Evolutionary conservation across 2,329 filamentous ascomycete genomes (phyloP).

Genomic region (Botrytis sinoallii): DNA sequence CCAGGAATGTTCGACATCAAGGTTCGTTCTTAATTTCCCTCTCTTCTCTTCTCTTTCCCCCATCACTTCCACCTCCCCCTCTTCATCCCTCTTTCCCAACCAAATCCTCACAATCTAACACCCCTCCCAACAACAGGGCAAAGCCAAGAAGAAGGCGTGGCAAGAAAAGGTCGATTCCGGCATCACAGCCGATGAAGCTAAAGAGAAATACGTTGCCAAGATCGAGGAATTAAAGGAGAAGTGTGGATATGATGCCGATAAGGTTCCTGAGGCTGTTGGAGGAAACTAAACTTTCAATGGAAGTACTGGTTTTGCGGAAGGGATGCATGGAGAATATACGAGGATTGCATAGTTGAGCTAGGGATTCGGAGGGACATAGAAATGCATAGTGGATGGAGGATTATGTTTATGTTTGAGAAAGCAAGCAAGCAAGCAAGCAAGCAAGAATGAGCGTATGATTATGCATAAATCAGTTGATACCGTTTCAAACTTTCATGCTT

Average conservation of each 20-base stretch:
- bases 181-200: conserved; percentile 60
- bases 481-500: background rate
- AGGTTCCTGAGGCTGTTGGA: conserved; percentile 57
- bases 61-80: fast-evolving
- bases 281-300: background rate
- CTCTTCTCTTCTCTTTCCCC: conserved; percentile 36
- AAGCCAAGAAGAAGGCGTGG: conserved; percentile 80
- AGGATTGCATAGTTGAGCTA: background rate
- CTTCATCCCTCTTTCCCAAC: conserved; percentile 38
- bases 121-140: conserved; percentile 48
- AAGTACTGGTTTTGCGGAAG: background rate
- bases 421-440: background rate
- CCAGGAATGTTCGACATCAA: conserved; percentile 71
- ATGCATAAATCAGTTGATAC: background rate
- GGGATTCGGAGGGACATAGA: background rate
- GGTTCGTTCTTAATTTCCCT: conserved; percentile 38
- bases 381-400: background rate
- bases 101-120: background rate
- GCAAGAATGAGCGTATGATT: background rate
- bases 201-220: conserved; percentile 71
- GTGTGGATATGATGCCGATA: conserved; percentile 64
- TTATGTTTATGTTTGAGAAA: background rate
- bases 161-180: conserved; percentile 64
- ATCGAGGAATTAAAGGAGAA: conserved; percentile 69
- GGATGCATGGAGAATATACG: background rate